Percentiles rank a stretch among this genome's conserved stretches.
Evolutionary conservation across 345 rosid species (phyloP).

Genomic region (Trapa bicornis): DNA sequence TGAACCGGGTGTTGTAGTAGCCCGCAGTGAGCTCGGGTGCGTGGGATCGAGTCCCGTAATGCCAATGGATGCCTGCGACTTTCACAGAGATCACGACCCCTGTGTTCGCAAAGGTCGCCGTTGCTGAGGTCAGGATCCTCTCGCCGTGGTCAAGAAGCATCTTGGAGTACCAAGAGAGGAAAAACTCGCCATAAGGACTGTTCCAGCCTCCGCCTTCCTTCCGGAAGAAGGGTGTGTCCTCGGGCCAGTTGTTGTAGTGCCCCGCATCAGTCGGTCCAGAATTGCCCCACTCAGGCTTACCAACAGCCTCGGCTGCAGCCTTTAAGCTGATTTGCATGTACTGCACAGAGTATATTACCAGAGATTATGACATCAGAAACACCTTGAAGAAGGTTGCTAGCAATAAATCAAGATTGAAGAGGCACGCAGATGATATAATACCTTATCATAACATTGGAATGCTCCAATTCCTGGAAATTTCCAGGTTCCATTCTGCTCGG

Average conservation of each 20-base stretch:
- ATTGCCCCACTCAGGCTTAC: conserved; percentile 89
- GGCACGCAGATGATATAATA: background rate
- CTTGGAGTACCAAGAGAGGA: conserved; percentile 87
- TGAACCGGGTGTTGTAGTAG: conserved; percentile 77
- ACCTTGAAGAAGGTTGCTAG: background rate
- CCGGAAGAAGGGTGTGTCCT: conserved; percentile 70
- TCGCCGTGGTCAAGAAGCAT: conserved; percentile 77
- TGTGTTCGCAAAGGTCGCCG: conserved; percentile 28
- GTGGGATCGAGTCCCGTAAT: conserved; percentile 83
- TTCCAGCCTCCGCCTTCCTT: conserved; percentile 88
- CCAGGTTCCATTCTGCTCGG: conserved; percentile 81
- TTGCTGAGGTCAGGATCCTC: conserved; percentile 58
- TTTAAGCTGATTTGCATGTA: conserved; percentile 66
- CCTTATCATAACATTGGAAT: conserved; percentile 95
- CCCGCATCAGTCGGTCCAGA: conserved; percentile 98
- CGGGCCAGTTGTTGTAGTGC: conserved; percentile 90
- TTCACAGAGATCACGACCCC: conserved; percentile 73
- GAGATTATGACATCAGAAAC: background rate
- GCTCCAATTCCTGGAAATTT: conserved; percentile 96
- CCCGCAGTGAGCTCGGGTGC: conserved; percentile 99
- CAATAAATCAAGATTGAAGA: background rate
- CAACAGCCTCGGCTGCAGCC: conserved; percentile 83
- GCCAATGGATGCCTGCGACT: conserved; percentile 97
- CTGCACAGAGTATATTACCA: conserved; percentile 24
- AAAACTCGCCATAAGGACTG: conserved; percentile 70